Base-by-base conservation (phyloP, 768 basidiomycete genomes). In the Lentinula detonsa region DNA sequence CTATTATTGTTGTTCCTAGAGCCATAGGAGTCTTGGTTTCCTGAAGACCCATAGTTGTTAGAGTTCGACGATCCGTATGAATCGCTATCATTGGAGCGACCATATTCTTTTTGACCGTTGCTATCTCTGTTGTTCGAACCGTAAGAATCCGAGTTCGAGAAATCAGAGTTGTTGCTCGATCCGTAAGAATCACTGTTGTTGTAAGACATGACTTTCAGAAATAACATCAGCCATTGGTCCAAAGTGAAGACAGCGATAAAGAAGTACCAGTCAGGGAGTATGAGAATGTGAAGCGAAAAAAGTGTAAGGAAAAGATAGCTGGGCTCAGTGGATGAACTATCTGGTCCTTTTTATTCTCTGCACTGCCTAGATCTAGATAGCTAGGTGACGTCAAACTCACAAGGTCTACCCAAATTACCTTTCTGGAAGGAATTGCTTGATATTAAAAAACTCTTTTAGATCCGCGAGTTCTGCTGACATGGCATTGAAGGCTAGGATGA, bases 131-230 rank as follows among this genome's bases (percentile, higher is more conserved):
- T 16, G 21, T 10, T 23, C 21, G 48, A 35, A 21, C 52, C 52
- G n/a, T 54, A 54, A n/a, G 52, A 35, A 10, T 54, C 18, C 42
- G 42, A 43, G 10, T 21, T 39, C 11, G 50, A 51, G 33, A 28
- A 7, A 10, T 10, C 9, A 10, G 34, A 23, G 15, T n/a, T 35
- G 33, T 37, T 54, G 23, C 10, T 28, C 10, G 56, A 54, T 54
- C 60, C 60, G 21, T 57, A 60, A 16, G 59, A 60, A 33, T 43
- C 37, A 18, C 35, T 39, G 60, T 61, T 53, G 46, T 48, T 48
- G 21, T 48, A 48, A 23, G 46, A 48, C 46, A 48, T 48, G 46
- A 23, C 21, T 48, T 28, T 28, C 28, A 28, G 28, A 28, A 28
- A 28, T 28, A 28, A 28, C 28, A 28, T 28, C 3, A 28, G 28